These are phyloP conservation scores for Camellia granthamiana DNA, from an alignment of 148 eudicot species.

Conservation along the genomic window DNA sequence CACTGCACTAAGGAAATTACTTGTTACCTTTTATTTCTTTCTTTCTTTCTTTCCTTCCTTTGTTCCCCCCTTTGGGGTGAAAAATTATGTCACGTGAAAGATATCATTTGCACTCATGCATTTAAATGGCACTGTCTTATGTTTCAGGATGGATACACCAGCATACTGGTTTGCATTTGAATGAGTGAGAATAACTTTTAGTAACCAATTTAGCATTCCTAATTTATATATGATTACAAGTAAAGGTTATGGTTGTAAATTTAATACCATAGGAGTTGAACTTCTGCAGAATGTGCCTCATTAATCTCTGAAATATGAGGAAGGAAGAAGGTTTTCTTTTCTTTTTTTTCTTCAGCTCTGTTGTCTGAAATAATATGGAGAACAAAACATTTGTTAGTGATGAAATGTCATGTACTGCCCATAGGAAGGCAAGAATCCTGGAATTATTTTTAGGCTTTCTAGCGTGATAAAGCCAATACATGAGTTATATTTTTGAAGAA, in stretches of 20 bases:
- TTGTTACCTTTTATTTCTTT: neutral
- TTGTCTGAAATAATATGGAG: neutral
- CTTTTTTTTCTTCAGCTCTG: neutral
- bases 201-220: neutral
- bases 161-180: neutral
- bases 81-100: too few species aligned
- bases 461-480: neutral
- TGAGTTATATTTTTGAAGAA: too few species aligned
- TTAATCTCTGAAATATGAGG: neutral
- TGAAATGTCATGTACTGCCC: too few species aligned
- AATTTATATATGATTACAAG: neutral
- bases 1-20: slow-evolving; percentile 5
- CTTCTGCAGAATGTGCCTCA: neutral
- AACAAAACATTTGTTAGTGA: neutral
- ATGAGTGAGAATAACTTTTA: slow-evolving; percentile 3
- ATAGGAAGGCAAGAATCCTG: too few species aligned
- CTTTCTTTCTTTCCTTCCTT: neutral
- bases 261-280: neutral
- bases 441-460: too few species aligned
- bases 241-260: neutral
- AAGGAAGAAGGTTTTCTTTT: neutral
- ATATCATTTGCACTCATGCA: neutral
- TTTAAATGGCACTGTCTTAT: neutral
- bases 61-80: too few species aligned
- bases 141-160: neutral